phyloP scores from a whole-genome alignment of 306 rosid genomes.

The Malus orientalis region DNA sequence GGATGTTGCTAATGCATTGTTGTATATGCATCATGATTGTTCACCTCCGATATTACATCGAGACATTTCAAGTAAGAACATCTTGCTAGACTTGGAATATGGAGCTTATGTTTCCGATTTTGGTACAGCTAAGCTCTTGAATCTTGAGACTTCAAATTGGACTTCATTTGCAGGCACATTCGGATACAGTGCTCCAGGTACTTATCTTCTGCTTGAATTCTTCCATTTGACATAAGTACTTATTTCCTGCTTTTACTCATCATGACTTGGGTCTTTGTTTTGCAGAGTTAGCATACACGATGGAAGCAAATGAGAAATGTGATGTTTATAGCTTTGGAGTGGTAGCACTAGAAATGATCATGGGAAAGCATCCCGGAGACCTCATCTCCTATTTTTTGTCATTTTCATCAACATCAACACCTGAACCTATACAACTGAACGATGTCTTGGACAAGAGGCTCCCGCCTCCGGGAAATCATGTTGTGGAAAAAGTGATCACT shows the following conservation, averaged over 20 bases:
- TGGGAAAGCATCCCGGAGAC: conserved; percentile 22
- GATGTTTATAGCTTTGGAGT: conserved; percentile 21
- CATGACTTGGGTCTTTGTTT: neutral
- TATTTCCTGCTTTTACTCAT: neutral
- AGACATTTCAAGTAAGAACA: conserved; percentile 18
- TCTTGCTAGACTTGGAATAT: conserved; percentile 4
- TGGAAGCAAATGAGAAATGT: conserved; percentile 13
- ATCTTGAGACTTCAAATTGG: neutral
- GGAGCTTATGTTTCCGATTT: neutral
- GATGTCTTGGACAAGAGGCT: conserved; percentile 16
- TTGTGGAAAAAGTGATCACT: conserved; percentile 1
- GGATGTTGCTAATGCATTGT: conserved; percentile 6
- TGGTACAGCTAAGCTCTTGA: conserved; percentile 13
- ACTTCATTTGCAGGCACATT: conserved; percentile 13
- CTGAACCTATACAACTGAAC: neutral
- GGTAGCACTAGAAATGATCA: conserved; percentile 10
- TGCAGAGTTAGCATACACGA: conserved; percentile 13
- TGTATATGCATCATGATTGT: conserved; percentile 13
- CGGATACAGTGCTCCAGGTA: conserved; percentile 24
- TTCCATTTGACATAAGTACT: neutral
- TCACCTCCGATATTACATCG: conserved; percentile 17
- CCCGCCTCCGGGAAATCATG: neutral
- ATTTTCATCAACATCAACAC: neutral
- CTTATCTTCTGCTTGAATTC: neutral
- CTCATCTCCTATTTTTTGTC: conserved; percentile 9